These are phyloP conservation scores for Entomortierella parvispora DNA, from an alignment of 192 early-diverging fungal species.

Conservation along the genomic window DNA sequence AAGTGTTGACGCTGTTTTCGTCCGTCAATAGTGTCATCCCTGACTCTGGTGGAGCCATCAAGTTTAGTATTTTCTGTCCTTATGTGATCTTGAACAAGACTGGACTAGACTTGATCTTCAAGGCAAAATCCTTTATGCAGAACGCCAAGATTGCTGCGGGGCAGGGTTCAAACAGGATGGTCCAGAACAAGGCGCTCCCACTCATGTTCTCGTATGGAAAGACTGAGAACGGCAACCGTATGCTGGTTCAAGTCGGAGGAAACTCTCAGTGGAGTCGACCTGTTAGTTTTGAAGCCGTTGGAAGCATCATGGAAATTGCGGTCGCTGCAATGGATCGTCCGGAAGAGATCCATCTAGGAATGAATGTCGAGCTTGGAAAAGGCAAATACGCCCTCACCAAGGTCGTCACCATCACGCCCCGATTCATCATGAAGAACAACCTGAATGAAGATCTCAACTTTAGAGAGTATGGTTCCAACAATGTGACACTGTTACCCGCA, in stretches of 20 bases:
- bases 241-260: slow-evolving; percentile 75
- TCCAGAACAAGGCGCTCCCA: slow-evolving; percentile 64
- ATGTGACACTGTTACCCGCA: slow-evolving; percentile 55
- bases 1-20: background rate
- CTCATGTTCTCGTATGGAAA: slow-evolving; percentile 96
- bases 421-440: slow-evolving; percentile 91
- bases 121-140: slow-evolving; percentile 83
- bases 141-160: slow-evolving; percentile 77
- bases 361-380: slow-evolving; percentile 86
- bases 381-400: slow-evolving; percentile 90
- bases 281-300: slow-evolving; percentile 95
- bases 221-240: slow-evolving; percentile 85
- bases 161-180: slow-evolving; percentile 58
- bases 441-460: slow-evolving; percentile 76
- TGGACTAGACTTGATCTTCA: slow-evolving; percentile 80
- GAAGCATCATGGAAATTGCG: slow-evolving; percentile 81
- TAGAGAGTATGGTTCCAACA: slow-evolving; percentile 72
- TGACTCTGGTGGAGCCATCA: slow-evolving; percentile 77
- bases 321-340: slow-evolving; percentile 64
- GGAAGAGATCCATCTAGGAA: slow-evolving; percentile 81
- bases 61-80: slow-evolving; percentile 91
- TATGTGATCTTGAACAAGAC: slow-evolving; percentile 96
- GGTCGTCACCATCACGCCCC: slow-evolving; percentile 88
- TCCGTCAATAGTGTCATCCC: slow-evolving; percentile 59
- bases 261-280: slow-evolving; percentile 62